A percentile compares a stretch with the other conserved stretches of the same genome.
These are phyloP conservation scores for Tuber calosporum DNA, from an alignment of 495 filamentous ascomycete species.

Conservation along the genomic window DNA sequence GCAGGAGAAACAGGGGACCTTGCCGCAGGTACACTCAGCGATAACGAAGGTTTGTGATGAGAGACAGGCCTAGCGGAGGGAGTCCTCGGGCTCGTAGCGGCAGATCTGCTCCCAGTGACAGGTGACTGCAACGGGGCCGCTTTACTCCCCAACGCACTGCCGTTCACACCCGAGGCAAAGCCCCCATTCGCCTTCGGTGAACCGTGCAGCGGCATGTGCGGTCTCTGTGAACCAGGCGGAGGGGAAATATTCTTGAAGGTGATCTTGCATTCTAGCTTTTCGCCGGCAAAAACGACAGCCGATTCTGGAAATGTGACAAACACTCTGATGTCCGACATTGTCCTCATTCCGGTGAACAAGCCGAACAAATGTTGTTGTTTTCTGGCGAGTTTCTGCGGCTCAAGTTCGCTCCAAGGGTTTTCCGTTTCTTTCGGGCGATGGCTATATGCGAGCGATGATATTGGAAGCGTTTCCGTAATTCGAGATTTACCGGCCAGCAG, in stretches of 20 bases:
- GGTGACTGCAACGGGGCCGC: constrained; percentile 40
- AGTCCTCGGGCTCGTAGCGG: constrained; percentile 30
- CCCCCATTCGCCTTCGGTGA: constrained; percentile 26
- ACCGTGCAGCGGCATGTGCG: constrained; percentile 21
- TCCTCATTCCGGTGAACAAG: constrained; percentile 6
- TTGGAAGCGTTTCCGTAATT: not conserved
- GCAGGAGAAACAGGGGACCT: constrained; percentile 26
- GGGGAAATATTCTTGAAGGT: constrained; percentile 84
- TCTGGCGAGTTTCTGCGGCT: not conserved
- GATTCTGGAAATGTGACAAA: constrained; percentile 79
- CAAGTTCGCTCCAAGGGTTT: not conserved
- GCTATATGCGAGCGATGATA: not conserved
- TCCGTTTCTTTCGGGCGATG: constrained; percentile 1
- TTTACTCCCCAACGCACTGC: constrained; percentile 26
- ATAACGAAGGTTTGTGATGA: constrained; percentile 47
- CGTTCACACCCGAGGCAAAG: constrained; percentile 19
- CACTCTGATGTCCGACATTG: constrained; percentile 64
- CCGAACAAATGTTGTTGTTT: constrained; percentile 1
- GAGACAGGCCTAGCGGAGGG: constrained; percentile 40
- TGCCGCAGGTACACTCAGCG: constrained; percentile 29
- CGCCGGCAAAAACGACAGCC: constrained; percentile 86
- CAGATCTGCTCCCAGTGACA: constrained; percentile 11
- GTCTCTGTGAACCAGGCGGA: constrained; percentile 30
- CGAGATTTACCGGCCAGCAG: constrained; percentile 31
- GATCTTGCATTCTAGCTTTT: constrained; percentile 87